Base-by-base conservation (phyloP, 2,329 filamentous ascomycete species). In the Aurifilum marmelostoma region DNA sequence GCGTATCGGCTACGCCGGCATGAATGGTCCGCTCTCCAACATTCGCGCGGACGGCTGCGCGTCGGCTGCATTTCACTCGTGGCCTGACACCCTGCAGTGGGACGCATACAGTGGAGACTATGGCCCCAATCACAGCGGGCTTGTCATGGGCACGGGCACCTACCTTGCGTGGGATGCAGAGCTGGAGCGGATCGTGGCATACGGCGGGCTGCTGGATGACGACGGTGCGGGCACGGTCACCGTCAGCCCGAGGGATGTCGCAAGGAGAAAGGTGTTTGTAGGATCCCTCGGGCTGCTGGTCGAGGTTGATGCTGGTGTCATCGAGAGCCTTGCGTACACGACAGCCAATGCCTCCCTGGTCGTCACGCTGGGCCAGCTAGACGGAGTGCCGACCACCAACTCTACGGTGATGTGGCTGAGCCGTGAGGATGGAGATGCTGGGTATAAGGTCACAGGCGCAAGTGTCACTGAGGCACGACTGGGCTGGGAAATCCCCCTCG, bases 41-140 rank as follows among this genome's bases (percentile, higher is more conserved):
- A 87, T 89, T 73, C 81, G 87, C 70, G 72, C 79, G 27, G 84
- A 83, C 1, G 87, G 87, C 0, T 89, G 86, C 69, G 83, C 83
- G 0, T 80, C 83, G 12, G 83, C 84, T 1, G 84, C 84, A 0
- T 88, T 89, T 74, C 87, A 89, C 74, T 85, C 84, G 0, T 88
- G 79, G 73, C 86, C 87, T 0, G 83, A 88, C 47, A 83, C 84
- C 0, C 77, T 89, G 39, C 79, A 78, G 29, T 88, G 87, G 84
- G 87, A 89, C 72, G 82, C 80, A 0, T 86, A 85, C 71, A 84
- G 81, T 11, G 86, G 87, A 1, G 87, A 89, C 74, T 88, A 88
- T 67, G 87, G 87, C 0, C 83, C 81, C 0, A 84, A 82, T 1
- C 87, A 88, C 69, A 68, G 88, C 0, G 87, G 86, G 0, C 75